These are phyloP conservation scores for Arthroderma sp. DNA, from an alignment of 2,329 filamentous ascomycete species.

Conservation along the genomic window DNA sequence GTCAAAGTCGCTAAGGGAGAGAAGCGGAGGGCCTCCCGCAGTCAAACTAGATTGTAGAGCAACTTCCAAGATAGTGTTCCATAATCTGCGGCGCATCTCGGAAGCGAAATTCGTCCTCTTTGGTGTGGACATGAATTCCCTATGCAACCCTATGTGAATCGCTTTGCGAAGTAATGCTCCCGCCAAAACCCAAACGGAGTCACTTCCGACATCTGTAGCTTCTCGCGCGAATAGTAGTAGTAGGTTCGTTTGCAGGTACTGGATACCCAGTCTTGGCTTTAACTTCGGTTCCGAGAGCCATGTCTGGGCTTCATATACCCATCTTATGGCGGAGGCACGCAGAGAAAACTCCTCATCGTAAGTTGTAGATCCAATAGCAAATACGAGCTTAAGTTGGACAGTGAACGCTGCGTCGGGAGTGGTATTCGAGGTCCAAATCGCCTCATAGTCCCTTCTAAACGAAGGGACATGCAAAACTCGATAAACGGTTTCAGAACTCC, in stretches of 20 bases:
- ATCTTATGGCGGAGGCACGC: constrained; percentile 31
- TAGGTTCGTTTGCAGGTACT: constrained; percentile 22
- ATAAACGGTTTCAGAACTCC: constrained; percentile 44
- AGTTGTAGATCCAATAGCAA: constrained; percentile 35
- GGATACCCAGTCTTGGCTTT: constrained; percentile 19
- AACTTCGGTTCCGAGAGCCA: constrained; percentile 22
- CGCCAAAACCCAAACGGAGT: constrained; percentile 24
- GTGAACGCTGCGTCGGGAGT: constrained; percentile 35
- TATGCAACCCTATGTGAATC: constrained; percentile 31
- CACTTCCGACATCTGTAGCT: constrained; percentile 18
- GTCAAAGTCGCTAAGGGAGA: constrained; percentile 25
- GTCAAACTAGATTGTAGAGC: constrained; percentile 27
- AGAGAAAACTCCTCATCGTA: constrained; percentile 18
- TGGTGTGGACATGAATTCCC: constrained; percentile 22
- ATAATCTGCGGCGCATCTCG: constrained; percentile 34
- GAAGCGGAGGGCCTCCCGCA: constrained; percentile 21
- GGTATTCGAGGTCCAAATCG: constrained; percentile 36
- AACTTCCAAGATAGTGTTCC: constrained; percentile 32
- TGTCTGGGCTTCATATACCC: constrained; percentile 24
- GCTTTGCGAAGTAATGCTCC: constrained; percentile 29
- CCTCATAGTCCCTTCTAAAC: constrained; percentile 44
- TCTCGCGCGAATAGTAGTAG: constrained; percentile 24
- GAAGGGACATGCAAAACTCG: constrained; percentile 46
- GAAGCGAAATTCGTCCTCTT: constrained; percentile 21
- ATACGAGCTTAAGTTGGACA: constrained; percentile 25